Conservation (phyloP, 805 yeast genomes). For the Saccharomycopsis sp. region DNA sequence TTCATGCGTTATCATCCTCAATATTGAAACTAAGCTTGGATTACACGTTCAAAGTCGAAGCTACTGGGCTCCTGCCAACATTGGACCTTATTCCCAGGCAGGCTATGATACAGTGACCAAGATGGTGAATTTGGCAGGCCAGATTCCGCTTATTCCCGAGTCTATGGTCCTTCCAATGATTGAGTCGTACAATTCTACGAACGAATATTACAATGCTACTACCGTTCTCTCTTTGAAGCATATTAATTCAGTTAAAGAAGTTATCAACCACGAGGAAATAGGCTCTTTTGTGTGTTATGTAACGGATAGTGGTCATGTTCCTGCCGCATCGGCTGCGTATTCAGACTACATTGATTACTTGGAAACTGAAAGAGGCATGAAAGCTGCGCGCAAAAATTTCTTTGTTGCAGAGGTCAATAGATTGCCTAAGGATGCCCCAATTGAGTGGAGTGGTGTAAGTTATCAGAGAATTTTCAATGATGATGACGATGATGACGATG, state of each 20-base stretch:
- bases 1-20: slow-evolving; percentile 47
- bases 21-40: slow-evolving; percentile 44
- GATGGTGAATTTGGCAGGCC: slow-evolving; percentile 73
- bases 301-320: slow-evolving; percentile 30
- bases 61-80: slow-evolving; percentile 98
- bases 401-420: slow-evolving; percentile 48
- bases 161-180: slow-evolving; percentile 45
- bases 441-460: slow-evolving; percentile 72
- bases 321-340: slow-evolving; percentile 22
- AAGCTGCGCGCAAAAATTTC: slow-evolving; percentile 26
- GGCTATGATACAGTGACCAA: slow-evolving; percentile 43
- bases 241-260: slow-evolving; percentile 53
- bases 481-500: slow-evolving; percentile 31
- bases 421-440: slow-evolving; percentile 56
- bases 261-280: slow-evolving; percentile 41
- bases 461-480: slow-evolving; percentile 35
- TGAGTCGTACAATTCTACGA: slow-evolving; percentile 7
- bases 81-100: slow-evolving; percentile 95
- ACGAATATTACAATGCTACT: slow-evolving; percentile 29
- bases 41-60: slow-evolving; percentile 89
- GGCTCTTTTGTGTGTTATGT: slow-evolving; percentile 51
- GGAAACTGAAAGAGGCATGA: neutral
- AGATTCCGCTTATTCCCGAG: slow-evolving; percentile 77
- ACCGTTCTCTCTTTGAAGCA: slow-evolving; percentile 66
- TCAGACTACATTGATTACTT: neutral